phyloP scores from a whole-genome alignment of 2,329 filamentous ascomycete species.

The Talaromyces rugulosus region DNA sequence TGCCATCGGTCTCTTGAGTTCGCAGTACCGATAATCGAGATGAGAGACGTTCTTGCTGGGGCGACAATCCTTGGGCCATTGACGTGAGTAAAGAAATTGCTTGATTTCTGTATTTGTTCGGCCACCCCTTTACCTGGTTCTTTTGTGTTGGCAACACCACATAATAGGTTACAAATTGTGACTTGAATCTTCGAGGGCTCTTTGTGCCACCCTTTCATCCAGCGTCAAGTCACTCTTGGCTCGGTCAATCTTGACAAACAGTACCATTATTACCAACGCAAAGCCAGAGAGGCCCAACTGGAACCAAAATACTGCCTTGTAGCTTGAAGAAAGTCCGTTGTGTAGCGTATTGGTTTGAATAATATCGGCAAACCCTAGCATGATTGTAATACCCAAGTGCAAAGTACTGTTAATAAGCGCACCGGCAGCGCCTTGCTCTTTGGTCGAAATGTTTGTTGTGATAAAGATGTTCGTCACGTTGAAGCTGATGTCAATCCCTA shows the following conservation, averaged over 20 bases:
- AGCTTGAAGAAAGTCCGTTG: not conserved
- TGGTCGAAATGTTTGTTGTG: conserved; percentile 64
- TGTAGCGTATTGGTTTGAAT: conserved; percentile 45
- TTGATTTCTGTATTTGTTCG: no score
- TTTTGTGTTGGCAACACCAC: no score
- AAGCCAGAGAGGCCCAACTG: not conserved
- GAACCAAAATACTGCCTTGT: not conserved
- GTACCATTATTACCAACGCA: conserved; percentile 46
- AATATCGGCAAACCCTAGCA: conserved; percentile 67
- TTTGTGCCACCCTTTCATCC: conserved; percentile 46
- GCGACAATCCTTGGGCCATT: no score
- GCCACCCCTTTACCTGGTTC: no score
- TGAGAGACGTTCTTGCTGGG: no score
- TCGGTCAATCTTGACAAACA: conserved; percentile 52
- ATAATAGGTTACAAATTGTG: no score
- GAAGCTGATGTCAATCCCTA: conserved; percentile 60
- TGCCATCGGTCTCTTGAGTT: no score
- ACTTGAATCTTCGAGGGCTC: not conserved
- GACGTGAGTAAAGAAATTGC: no score
- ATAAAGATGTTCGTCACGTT: conserved; percentile 75
- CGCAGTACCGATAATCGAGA: no score
- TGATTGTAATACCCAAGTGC: conserved; percentile 61
- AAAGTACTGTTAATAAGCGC: conserved; percentile 67
- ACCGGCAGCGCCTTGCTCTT: conserved; percentile 67
- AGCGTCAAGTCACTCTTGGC: conserved; percentile 56